Base-by-base conservation (phyloP, 768 basidiomycete species). In the Naematelia aurantialba region DNA sequence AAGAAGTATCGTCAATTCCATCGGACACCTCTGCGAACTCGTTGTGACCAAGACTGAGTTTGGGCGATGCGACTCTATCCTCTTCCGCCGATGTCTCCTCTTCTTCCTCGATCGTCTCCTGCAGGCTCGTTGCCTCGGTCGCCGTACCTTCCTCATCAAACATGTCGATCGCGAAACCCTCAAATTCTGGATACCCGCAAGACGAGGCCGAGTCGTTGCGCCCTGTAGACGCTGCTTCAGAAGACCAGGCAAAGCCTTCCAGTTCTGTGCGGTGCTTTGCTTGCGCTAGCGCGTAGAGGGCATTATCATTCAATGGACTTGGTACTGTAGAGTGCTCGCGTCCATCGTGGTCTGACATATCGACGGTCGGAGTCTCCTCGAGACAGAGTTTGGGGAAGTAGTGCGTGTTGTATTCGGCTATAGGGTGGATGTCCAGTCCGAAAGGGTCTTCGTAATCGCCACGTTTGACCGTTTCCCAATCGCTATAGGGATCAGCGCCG, bases 351-450 rank as follows among this genome's bases (percentile, higher is more conserved):
- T 51, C 50, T 2, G 62, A 58, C 72, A 74, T 71, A 48, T 92
- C 89, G 61, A 98, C 85, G 49, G 89, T 86, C 22, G 92, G 90
- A 65, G 88, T 87, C 89, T 98, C 94, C 73, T 89, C 89, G 59
- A 98, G 83, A 85, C 96, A 98, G 42, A 89, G 87, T 62, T 93
- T 89, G 77, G 98, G 94, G 77, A 98, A 99, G 79, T 98, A 97
- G 76, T 90, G 89, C 65, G 90, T 93, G 83, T 99, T 96, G 69
- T 87, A 86, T 61, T 92, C 92, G 78, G 94, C 90, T 45, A 84
- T 84, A 21, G 61, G 62, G 25, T 72, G 51, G 8, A 73, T 61
- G n/a, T 67, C 83, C 82, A 81, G 80, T 85, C 26, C 45, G 46
- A 66, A 54, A 13, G 68, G 70, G 58, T 71, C 69, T n/a, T 58